phyloP scores from a whole-genome alignment of 192 early-diverging fungal species.

The Podila clonocystis region DNA sequence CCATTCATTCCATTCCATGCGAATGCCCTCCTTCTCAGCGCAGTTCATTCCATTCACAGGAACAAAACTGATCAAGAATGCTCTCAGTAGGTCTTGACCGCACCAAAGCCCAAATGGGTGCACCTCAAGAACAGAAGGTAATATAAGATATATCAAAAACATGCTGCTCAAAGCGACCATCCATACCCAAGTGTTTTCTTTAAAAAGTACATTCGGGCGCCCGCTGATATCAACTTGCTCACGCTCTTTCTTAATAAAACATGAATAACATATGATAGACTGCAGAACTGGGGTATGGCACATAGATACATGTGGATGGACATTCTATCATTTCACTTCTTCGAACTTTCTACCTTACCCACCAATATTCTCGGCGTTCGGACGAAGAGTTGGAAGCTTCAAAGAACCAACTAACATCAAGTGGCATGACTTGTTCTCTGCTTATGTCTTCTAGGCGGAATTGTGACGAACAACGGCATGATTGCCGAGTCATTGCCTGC shows the following conservation, averaged over 20 bases:
- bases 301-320: too few relatives aligned
- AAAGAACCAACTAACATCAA: not conserved
- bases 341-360: too few relatives aligned
- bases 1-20: not conserved
- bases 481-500: conserved; percentile 52
- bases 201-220: too few relatives aligned
- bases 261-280: conserved; percentile 35
- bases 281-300: conserved; percentile 60
- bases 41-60: not conserved
- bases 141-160: not conserved
- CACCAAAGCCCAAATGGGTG: conserved; percentile 63
- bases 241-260: too few relatives aligned
- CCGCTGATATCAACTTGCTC: too few relatives aligned
- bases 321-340: not conserved
- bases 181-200: too few relatives aligned
- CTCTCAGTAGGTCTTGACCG: conserved; percentile 45
- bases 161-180: not conserved
- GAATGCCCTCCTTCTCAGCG: not conserved
- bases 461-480: conserved; percentile 51
- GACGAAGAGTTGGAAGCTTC: not conserved
- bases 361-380: too few relatives aligned
- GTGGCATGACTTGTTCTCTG: not conserved
- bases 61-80: not conserved
- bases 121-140: conserved; percentile 58
- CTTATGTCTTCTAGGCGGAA: conserved; percentile 24